Conservation (phyloP, 106 monocot genomes). For the Cymbidium sinense region DNA sequence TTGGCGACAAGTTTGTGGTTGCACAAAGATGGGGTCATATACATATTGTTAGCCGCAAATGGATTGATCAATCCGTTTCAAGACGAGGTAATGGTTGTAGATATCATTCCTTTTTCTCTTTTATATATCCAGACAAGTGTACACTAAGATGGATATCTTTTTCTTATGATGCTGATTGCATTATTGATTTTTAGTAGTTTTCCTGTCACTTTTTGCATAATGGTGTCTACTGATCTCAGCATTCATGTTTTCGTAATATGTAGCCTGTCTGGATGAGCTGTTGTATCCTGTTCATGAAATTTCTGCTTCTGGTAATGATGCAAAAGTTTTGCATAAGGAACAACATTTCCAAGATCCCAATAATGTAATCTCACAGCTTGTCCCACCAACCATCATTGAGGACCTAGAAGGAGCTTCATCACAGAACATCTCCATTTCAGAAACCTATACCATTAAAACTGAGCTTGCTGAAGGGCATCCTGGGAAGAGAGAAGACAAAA, state of each 20-base stretch:
- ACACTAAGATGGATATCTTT: neutral
- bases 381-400: constrained; percentile 16
- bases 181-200: neutral
- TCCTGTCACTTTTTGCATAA: neutral
- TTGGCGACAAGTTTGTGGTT: constrained; percentile 87
- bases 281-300: constrained; percentile 47
- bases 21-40: constrained; percentile 88
- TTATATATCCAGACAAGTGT: neutral
- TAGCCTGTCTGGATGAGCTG: constrained; percentile 79
- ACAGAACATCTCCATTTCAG: constrained; percentile 45
- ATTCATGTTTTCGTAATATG: constrained; percentile 12
- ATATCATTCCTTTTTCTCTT: neutral
- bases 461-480: constrained; percentile 14
- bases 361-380: constrained; percentile 33
- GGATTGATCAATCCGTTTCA: constrained; percentile 71
- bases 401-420: constrained; percentile 45
- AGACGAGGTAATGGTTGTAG: constrained; percentile 44
- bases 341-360: constrained; percentile 36
- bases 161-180: neutral
- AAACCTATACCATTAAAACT: constrained; percentile 18
- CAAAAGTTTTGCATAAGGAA: constrained; percentile 41
- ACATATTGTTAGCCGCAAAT: constrained; percentile 69
- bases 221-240: neutral
- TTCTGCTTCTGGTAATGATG: constrained; percentile 32
- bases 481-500: constrained; percentile 23